These are phyloP conservation scores for Eremothecium coryli DNA, from an alignment of 1,139 yeast species.

Conservation along the genomic window DNA sequence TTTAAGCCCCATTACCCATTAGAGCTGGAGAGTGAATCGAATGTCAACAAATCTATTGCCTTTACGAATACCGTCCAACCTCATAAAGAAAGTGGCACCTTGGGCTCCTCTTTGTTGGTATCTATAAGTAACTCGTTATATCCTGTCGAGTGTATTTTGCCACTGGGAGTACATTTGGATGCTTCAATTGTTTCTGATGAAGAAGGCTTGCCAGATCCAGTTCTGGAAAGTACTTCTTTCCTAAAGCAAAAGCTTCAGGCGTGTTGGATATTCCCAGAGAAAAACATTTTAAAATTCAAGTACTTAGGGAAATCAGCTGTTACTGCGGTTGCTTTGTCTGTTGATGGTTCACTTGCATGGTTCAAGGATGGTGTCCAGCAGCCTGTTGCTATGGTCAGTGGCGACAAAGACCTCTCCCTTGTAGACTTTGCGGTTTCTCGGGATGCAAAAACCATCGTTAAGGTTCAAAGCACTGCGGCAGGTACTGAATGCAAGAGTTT, in stretches of 20 bases:
- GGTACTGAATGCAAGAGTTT: constrained; percentile 24
- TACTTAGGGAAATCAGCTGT: constrained; percentile 21
- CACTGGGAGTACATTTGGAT: constrained; percentile 18
- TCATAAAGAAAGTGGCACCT: constrained; percentile 19
- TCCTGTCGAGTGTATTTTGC: constrained; percentile 25
- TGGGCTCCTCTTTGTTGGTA: constrained; percentile 23
- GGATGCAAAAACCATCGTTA: constrained; percentile 24
- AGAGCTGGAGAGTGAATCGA: constrained; percentile 14
- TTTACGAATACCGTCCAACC: constrained; percentile 25
- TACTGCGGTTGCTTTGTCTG: constrained; percentile 24
- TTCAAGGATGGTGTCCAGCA: constrained; percentile 24
- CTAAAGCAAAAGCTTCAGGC: constrained; percentile 17
- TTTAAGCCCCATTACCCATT: constrained; percentile 49
- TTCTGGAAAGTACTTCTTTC: constrained; percentile 19
- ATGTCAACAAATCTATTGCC: constrained; percentile 15
- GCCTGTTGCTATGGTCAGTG: constrained; percentile 14
- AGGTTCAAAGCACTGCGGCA: constrained; percentile 19
- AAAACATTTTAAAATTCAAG: constrained; percentile 23
- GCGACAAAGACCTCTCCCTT: constrained; percentile 13
- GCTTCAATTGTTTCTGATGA: constrained; percentile 5
- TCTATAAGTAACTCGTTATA: constrained; percentile 28
- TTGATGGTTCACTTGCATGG: constrained; percentile 30
- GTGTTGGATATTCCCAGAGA: constrained; percentile 27
- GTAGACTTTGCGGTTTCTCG: constrained; percentile 27
- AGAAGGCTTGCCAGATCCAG: constrained; percentile 14